A percentile compares a stretch with the other conserved stretches of the same genome.
Conservation (phyloP, 768 basidiomycete species). For the Boletus coccyginus region DNA sequence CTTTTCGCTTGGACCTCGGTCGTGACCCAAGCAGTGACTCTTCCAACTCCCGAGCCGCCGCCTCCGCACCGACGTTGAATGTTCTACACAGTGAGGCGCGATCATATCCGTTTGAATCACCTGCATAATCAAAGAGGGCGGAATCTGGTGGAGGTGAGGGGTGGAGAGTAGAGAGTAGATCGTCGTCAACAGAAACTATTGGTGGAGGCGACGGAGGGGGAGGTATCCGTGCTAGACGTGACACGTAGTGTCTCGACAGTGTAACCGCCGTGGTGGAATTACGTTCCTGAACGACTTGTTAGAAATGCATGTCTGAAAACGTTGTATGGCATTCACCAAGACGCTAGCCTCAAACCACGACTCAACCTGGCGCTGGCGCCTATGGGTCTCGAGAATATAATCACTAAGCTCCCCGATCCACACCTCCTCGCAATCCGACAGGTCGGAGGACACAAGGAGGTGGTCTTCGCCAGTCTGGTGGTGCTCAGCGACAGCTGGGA, state of each 20-base stretch:
- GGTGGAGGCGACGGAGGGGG: conserved; percentile 39
- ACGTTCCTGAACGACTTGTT: conserved; percentile 52
- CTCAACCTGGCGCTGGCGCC: conserved; percentile 69
- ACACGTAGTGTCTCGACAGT: conserved; percentile 35
- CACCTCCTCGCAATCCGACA: conserved; percentile 77
- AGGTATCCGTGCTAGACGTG: conserved; percentile 46
- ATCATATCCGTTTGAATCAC: conserved; percentile 25
- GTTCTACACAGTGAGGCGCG: conserved; percentile 19
- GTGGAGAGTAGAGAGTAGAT: conserved; percentile 34
- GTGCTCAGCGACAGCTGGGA: conserved; percentile 17
- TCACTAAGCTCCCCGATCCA: conserved; percentile 70
- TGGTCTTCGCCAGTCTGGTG: conserved; percentile 40
- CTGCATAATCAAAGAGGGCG: conserved; percentile 29
- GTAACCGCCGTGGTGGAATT: conserved; percentile 57
- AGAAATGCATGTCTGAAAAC: background rate
- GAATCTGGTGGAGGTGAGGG: conserved; percentile 36
- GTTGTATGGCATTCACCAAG: conserved; percentile 43
- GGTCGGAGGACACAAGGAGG: conserved; percentile 63
- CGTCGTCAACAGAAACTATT: conserved; percentile 33
- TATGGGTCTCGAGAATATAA: conserved; percentile 70
- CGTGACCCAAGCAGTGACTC: conserved; percentile 47
- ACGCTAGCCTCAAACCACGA: conserved; percentile 70
- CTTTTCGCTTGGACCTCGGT: conserved; percentile 40
- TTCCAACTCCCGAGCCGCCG: conserved; percentile 57
- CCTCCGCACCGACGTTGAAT: conserved; percentile 42